Evolutionary conservation across 2,329 filamentous ascomycete genomes (phyloP).

Genomic region (Penicillium fuscoglaucum): DNA sequence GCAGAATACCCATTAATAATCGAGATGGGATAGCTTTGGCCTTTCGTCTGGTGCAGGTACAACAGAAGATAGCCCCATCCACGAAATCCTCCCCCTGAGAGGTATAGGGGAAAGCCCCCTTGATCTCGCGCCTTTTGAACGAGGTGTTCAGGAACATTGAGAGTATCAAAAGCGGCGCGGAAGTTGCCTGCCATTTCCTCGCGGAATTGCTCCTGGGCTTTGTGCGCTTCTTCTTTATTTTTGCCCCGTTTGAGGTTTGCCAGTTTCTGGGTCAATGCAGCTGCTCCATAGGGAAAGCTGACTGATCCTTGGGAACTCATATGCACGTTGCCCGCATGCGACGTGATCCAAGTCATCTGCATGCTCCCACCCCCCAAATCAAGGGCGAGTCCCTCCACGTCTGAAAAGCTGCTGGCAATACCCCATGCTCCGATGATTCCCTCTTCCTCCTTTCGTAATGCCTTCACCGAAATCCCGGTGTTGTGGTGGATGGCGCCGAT

Average conservation of each 20-base stretch:
- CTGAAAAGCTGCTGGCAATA: constrained; percentile 70
- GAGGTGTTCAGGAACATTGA: constrained; percentile 59
- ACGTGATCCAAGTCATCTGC: constrained; percentile 67
- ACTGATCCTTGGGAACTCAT: constrained; percentile 59
- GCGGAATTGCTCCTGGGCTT: constrained; percentile 41
- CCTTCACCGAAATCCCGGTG: constrained; percentile 66
- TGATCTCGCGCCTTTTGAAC: constrained; percentile 45
- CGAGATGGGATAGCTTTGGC: constrained; percentile 71
- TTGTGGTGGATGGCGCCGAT: constrained; percentile 61
- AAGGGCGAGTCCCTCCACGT: constrained; percentile 74
- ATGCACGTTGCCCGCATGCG: constrained; percentile 49
- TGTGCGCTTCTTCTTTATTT: constrained; percentile 41
- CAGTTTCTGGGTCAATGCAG: constrained; percentile 61
- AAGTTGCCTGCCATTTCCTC: constrained; percentile 56
- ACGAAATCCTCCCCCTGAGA: constrained; percentile 84
- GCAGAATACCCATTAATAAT: constrained; percentile 76
- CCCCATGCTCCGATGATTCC: constrained; percentile 80
- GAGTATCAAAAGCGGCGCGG: constrained; percentile 57
- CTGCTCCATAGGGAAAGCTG: constrained; percentile 68
- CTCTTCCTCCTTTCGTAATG: constrained; percentile 77
- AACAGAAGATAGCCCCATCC: constrained; percentile 87
- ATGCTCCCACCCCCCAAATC: constrained; percentile 74
- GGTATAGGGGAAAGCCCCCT: constrained; percentile 67
- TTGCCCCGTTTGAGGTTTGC: constrained; percentile 44
- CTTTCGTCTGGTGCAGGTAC: constrained; percentile 66